Evolutionary conservation across 1,139 yeast species (phyloP).

Genomic region (Debaryomyces subglobosus): DNA sequence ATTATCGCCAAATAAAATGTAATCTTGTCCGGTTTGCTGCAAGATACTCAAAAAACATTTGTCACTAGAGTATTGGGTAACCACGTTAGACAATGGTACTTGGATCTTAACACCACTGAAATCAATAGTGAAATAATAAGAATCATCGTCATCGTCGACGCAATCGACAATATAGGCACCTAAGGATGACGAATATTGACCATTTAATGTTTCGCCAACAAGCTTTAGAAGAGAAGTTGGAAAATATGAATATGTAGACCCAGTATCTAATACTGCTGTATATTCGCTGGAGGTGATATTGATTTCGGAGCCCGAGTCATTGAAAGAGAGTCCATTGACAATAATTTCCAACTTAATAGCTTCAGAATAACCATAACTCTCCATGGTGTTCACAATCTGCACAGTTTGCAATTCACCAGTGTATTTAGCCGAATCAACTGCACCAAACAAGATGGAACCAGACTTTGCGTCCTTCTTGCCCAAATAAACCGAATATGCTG

Average conservation of each 20-base stretch:
- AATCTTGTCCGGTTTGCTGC: conserved; percentile 22
- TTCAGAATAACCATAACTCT: conserved; percentile 18
- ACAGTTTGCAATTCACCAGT: conserved; percentile 37
- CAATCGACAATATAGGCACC: conserved; percentile 25
- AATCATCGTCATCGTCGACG: conserved; percentile 17
- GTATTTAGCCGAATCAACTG: conserved; percentile 53
- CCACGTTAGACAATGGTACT: conserved; percentile 39
- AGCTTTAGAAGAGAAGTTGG: conserved; percentile 28
- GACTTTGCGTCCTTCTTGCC: conserved; percentile 20
- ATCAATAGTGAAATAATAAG: conserved; percentile 30
- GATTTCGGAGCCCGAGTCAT: conserved; percentile 12
- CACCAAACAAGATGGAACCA: conserved; percentile 53
- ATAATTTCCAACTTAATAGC: conserved; percentile 34
- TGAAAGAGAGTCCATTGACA: conserved; percentile 23
- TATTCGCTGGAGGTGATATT: conserved; percentile 22
- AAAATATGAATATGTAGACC: conserved; percentile 43
- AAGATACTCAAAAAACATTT: conserved; percentile 36
- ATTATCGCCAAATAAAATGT: conserved; percentile 64
- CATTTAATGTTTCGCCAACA: conserved; percentile 34
- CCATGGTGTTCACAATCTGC: conserved; percentile 29
- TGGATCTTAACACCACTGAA: conserved; percentile 43
- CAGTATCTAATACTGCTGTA: conserved; percentile 46
- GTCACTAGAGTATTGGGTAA: conserved; percentile 14
- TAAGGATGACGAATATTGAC: conserved; percentile 16
- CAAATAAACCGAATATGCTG: conserved; percentile 54